Evolutionary conservation across 495 filamentous ascomycete species (phyloP), one percentile per base, ranked within the genome.

Genomic region (Podospora didyma): DNA sequence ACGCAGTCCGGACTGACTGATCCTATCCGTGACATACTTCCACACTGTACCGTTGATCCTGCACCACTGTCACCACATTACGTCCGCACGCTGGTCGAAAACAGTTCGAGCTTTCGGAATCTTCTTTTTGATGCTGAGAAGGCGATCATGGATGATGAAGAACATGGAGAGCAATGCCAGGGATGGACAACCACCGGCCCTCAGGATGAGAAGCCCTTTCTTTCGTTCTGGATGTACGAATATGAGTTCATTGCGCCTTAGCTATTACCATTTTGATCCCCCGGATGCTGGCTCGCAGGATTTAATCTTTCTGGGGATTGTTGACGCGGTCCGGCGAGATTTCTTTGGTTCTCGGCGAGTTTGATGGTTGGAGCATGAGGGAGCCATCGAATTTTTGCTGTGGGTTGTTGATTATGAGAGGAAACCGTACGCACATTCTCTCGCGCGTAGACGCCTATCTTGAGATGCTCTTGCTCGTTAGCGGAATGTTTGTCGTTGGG

Each of bases 141-240:
- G 4, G 53, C 52, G 0, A 19, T 23, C 26, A 21, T 39, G 21
- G 61, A 67, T 6, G 77, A 76, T 23, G 41, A 4, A 70, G 60
- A 58, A 49, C 55, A 14, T 54, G 61, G 55, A 44, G 83, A 23
- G 23, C 21, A 28, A 11, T 10, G 39, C 22, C 26, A 31, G 26
- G 26, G 26, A 31, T 9, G 4, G n/a, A 44, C 28, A 35, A 54
- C 55, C 37, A 63, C 85, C 7, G 73, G 64, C 3, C 66, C 53
- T 14, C 53, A 51, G 19, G 64, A 67, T 35, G 69, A 66, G 34
- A 21, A 61, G 9, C 49, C 54, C 20, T 61, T 80, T 23, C 60
- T 75, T 21, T 64, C 62, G 11, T 86, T 84, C 68, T 82, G 76
- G 77, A 53, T 56, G n/a, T 57, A 74, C 21, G 78, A n/a, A n/a